These are phyloP conservation scores for Globisporangium orthogonon DNA, from an alignment of 352 stramenopile species.

Conservation along the genomic window DNA sequence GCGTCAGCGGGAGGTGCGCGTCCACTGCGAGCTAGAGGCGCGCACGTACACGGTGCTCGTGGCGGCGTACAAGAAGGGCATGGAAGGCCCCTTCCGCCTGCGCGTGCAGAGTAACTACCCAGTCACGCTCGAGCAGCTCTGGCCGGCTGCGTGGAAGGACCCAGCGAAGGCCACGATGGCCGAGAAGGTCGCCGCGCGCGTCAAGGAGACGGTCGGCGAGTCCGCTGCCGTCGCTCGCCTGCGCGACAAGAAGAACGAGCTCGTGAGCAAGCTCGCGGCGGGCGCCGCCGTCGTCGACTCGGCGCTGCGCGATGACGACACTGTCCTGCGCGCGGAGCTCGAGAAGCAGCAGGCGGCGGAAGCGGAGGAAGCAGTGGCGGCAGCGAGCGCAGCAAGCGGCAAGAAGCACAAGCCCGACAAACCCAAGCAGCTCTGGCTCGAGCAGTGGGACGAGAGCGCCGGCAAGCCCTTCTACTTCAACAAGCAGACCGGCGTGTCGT, in stretches of 20 bases:
- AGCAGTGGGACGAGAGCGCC: constrained; percentile 70
- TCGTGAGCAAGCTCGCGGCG: constrained; percentile 57
- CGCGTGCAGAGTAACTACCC: constrained; percentile 84
- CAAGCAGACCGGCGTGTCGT: constrained; percentile 72
- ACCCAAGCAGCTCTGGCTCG: constrained; percentile 43
- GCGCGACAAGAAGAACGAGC: constrained; percentile 65
- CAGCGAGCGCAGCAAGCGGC: constrained; percentile 17
- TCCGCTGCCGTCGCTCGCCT: constrained; percentile 48
- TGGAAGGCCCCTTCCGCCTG: constrained; percentile 89
- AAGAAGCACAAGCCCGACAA: constrained; percentile 12
- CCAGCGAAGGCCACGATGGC: constrained; percentile 28
- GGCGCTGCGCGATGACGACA: constrained; percentile 61
- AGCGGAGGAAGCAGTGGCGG: constrained; percentile 1
- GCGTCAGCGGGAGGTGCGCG: constrained; percentile 60
- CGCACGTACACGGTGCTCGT: constrained; percentile 87
- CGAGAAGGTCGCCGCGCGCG: constrained; percentile 52
- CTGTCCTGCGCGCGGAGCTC: constrained; percentile 50
- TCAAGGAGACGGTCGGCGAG: constrained; percentile 59
- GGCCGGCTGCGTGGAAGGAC: constrained; percentile 76
- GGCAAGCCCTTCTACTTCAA: constrained; percentile 88
- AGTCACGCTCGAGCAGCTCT: constrained; percentile 68
- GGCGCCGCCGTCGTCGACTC: constrained; percentile 61
- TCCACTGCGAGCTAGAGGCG: constrained; percentile 70
- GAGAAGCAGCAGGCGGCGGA: constrained; percentile 38
- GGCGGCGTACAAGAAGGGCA: constrained; percentile 80